Evolutionary conservation across 2,329 filamentous ascomycete genomes (phyloP).

Genomic region (Madurella mycetomatis): DNA sequence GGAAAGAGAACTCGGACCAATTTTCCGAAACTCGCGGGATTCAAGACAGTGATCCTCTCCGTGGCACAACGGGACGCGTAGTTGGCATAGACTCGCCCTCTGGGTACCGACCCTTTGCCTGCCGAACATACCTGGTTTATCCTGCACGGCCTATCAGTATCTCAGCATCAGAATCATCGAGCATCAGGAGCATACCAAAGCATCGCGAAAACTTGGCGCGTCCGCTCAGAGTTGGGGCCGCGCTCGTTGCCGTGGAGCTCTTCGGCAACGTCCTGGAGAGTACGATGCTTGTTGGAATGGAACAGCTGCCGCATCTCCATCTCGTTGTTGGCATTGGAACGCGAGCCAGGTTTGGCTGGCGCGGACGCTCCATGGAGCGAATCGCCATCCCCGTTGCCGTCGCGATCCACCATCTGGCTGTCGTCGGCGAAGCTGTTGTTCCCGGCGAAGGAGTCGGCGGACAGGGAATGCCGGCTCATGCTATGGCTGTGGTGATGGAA

Average conservation of each 20-base stretch:
- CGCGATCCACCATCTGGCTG: slow-evolving; percentile 56
- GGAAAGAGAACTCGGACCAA: slow-evolving; percentile 94
- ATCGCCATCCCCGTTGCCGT: slow-evolving; percentile 55
- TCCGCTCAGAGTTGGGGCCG: slow-evolving; percentile 75
- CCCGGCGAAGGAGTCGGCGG: slow-evolving; percentile 48
- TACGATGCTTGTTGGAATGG: slow-evolving; percentile 61
- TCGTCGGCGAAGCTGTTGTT: slow-evolving; percentile 56
- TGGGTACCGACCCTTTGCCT: slow-evolving; percentile 80
- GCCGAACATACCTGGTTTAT: slow-evolving; percentile 67
- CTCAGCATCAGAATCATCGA: background rate
- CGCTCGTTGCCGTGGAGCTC: slow-evolving; percentile 76
- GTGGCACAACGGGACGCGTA: slow-evolving; percentile 91
- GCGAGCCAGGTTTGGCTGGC: slow-evolving; percentile 52
- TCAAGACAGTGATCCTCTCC: slow-evolving; percentile 89
- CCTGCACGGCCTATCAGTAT: slow-evolving; percentile 42
- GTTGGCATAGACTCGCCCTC: slow-evolving; percentile 90
- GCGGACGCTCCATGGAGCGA: slow-evolving; percentile 42
- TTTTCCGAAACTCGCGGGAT: slow-evolving; percentile 96
- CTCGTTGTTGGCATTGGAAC: slow-evolving; percentile 74
- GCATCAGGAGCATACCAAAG: slow-evolving; percentile 59
- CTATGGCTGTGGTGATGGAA: slow-evolving; percentile 40
- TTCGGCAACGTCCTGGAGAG: slow-evolving; percentile 65
- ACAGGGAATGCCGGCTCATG: slow-evolving; percentile 46
- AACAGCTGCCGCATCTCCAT: slow-evolving; percentile 75
- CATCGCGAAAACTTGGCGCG: slow-evolving; percentile 84